Base-by-base conservation (phyloP, 805 yeast genomes). In the Lachancea mirantina region DNA sequence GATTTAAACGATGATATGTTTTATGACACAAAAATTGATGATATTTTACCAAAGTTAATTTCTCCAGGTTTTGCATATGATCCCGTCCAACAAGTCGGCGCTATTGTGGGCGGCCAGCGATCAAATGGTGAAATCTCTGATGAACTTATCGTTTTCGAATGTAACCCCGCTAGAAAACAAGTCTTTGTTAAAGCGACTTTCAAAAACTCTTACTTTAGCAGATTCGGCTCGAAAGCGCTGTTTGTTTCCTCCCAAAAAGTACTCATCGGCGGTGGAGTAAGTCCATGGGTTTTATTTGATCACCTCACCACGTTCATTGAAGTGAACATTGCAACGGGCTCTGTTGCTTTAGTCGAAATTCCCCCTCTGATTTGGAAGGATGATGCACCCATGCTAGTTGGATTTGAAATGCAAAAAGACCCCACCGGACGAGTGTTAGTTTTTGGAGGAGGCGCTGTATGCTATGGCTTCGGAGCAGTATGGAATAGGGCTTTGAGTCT, bases 391-490 rank as follows among this genome's bases (percentile, higher is more conserved):
- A 59, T 78, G 35, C 55, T 78, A 7, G 66, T 74, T 7, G 87
- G 87, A 1, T 70, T 69, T 40, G 70, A 67, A 21, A 34, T 70
- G 15, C 51, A 59, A 8, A 48, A 52, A 3, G 22, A 52, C 5
- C 28, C 45, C 3, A 28, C 41, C n/a, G 35, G 38, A 2, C 41
- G 42, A 5, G 14, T 52, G 5, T 33, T 57, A 14, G 27, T 55
- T 3, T 41, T 73, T 26, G 81, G 78, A 6, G 89, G 94, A 3
- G 94, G 94, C 3, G 88, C 82, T 0, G 84, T 82, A 1, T 83
- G 94, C 49, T 83, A 78, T 43, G 80, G 88, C 1, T 84, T 82
- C 58, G 94, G 94, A 0, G 64, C 78, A 0, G 65, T 65, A 14
- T 68, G 72, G 68, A 70, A 71, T 28, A 22, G 14, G 6, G 10